Base-by-base conservation (phyloP, 108 stramenopile species). In the Asterionellopsis glacialis region DNA sequence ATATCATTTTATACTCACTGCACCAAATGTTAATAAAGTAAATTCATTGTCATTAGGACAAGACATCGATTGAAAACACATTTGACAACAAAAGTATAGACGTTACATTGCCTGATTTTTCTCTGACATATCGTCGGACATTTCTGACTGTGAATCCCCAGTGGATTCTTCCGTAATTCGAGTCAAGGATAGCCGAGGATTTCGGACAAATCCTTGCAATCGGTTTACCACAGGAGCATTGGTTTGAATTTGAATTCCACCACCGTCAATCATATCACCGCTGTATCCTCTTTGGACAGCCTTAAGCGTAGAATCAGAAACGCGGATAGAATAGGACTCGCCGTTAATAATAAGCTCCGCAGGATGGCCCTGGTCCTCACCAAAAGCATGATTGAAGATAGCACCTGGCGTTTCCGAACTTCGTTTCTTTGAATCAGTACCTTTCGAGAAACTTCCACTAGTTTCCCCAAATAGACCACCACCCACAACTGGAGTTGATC, bases 381-480 rank as follows among this genome's bases (percentile, higher is more conserved):
- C 65, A 59, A 13, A 65, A 67, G 19, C 57, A 2, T 33, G 33
- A 33, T 33, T 33, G 33, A 33, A 33, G 7, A 33, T 7, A 33
- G 33, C 33, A 72, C 51, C 71, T 53, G 59, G 61, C 60, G 38
- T 61, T 67, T 26, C 66, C 33, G 7, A 33, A 5, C 7, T 33
- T 2, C 33, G 5, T 57, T 48, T 48, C 47, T 48, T 48, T 9
- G 6, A 2, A 21, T 9, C 47, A 21, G 6, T 21, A 19, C 2
- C 47, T 21, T 9, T 48, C 5, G 16, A 48, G 4, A 19, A 16
- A 21, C 5, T 48, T 7, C 19, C 19, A 16, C 19, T 48, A 21
- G 19, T 93, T 62, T 96, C 96, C 45, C 96, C 97, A 60, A 98
- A 98, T 21, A 96, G 93, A 0, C 96, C 98, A 61, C 92, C 92